These are phyloP conservation scores for Pythium plurisporium DNA, from an alignment of 352 stramenopile genomes.

Conservation along the genomic window DNA sequence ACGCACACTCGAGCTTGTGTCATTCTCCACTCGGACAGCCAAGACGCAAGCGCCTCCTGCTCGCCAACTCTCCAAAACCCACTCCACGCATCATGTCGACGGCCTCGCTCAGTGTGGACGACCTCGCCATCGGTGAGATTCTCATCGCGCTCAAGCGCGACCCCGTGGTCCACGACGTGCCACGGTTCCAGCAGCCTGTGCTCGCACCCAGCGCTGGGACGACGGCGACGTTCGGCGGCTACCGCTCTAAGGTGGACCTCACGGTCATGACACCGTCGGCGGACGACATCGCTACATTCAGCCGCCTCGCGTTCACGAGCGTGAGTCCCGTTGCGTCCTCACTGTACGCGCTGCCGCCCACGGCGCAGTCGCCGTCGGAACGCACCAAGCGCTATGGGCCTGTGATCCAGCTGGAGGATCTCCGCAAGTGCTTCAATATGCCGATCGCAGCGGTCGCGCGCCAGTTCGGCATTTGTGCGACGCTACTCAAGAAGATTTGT, in stretches of 20 bases:
- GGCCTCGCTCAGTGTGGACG: constrained; percentile 41
- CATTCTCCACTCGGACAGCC: constrained; percentile 9
- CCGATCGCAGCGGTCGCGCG: constrained; percentile 72
- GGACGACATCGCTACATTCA: constrained; percentile 28
- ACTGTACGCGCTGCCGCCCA: constrained; percentile 24
- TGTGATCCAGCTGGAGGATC: constrained; percentile 67
- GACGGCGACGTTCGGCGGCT: constrained; percentile 16
- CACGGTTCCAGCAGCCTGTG: neutral
- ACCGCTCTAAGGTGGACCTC: constrained; percentile 46
- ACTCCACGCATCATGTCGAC: constrained; percentile 1
- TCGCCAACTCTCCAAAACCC: neutral
- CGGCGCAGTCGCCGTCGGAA: constrained; percentile 30
- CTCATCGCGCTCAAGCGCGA: constrained; percentile 71
- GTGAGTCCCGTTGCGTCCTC: constrained; percentile 51
- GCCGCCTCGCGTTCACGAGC: constrained; percentile 28
- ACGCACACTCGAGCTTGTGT: constrained; percentile 8
- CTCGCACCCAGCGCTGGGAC: constrained; percentile 5
- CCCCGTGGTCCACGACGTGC: constrained; percentile 21
- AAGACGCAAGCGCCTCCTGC: constrained; percentile 4
- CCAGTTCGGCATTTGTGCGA: constrained; percentile 85
- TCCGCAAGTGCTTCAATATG: constrained; percentile 82
- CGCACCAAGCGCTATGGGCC: constrained; percentile 58
- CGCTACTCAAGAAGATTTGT: constrained; percentile 83
- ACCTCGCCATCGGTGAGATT: constrained; percentile 74
- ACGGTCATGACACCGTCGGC: constrained; percentile 34